Evolutionary conservation across 495 filamentous ascomycete species (phyloP).

Genomic region (Penicillium lagena): DNA sequence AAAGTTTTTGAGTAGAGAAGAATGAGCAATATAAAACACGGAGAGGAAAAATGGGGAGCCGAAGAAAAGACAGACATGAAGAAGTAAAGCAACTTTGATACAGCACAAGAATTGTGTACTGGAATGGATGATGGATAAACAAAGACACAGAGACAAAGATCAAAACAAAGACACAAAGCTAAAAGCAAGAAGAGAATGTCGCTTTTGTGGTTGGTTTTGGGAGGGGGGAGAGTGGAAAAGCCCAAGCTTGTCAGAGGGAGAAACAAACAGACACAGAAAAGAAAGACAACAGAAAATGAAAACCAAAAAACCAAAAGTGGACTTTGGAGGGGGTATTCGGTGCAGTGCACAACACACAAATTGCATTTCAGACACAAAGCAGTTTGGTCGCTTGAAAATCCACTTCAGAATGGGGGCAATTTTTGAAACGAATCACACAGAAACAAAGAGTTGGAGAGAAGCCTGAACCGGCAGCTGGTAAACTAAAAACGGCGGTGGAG

Average conservation of each 20-base stretch:
- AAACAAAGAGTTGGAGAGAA: slow-evolving; percentile 5
- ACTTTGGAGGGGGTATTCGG: slow-evolving; percentile 38
- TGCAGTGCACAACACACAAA: slow-evolving; percentile 46
- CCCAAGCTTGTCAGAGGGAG: slow-evolving; percentile 27
- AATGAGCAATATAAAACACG: slow-evolving; percentile 15
- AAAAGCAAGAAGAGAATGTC: slow-evolving; percentile 19
- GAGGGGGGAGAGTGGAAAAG: slow-evolving; percentile 20
- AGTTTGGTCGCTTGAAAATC: slow-evolving; percentile 40
- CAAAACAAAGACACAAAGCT: slow-evolving; percentile 7
- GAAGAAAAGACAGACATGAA: slow-evolving; percentile 7
- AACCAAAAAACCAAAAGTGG: no score
- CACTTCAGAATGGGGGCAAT: slow-evolving; percentile 22
- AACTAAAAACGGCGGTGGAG: slow-evolving; percentile 2
- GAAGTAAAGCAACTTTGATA: slow-evolving; percentile 14
- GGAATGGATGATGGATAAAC: slow-evolving; percentile 23
- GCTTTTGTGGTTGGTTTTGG: slow-evolving; percentile 38
- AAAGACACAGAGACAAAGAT: slow-evolving; percentile 14
- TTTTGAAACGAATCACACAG: slow-evolving; percentile 1
- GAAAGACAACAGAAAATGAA: slow-evolving; percentile 16
- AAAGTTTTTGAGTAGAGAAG: slow-evolving; percentile 9
- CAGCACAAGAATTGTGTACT: slow-evolving; percentile 26
- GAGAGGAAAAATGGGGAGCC: slow-evolving; percentile 5
- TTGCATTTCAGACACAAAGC: slow-evolving; percentile 40
- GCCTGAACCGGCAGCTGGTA: neutral
- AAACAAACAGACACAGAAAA: slow-evolving; percentile 21